A percentile compares a stretch with the other conserved stretches of the same genome.
Evolutionary conservation across 1,139 yeast genomes (phyloP).

Genomic region (Meyerozyma athensensis): DNA sequence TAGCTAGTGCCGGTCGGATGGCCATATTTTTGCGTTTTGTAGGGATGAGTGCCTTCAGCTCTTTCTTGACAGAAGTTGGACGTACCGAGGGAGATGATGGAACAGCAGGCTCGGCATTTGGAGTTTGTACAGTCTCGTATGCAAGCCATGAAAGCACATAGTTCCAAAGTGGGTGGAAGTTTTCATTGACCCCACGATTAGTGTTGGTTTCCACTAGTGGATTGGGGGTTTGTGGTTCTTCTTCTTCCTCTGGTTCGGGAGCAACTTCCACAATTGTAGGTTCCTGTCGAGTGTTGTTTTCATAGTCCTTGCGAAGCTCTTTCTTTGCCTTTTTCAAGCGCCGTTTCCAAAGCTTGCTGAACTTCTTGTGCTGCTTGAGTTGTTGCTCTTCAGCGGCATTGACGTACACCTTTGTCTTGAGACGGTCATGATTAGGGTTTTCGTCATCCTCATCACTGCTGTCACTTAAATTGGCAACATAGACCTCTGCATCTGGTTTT

Average conservation of each 20-base stretch:
- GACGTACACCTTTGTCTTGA: conserved; percentile 3
- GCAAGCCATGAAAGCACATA: conserved; percentile 35
- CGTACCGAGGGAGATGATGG: neutral
- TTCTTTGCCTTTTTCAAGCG: conserved; percentile 6
- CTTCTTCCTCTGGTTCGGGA: neutral
- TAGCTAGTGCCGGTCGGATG: neutral
- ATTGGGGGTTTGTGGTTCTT: neutral
- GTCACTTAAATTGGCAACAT: conserved; percentile 3
- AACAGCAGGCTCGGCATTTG: conserved; percentile 1
- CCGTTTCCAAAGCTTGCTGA: conserved; percentile 4
- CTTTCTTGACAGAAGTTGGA: neutral
- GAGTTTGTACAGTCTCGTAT: conserved; percentile 15
- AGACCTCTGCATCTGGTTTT: conserved; percentile 4
- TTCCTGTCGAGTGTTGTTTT: neutral
- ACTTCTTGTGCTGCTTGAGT: conserved; percentile 4
- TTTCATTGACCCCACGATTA: conserved; percentile 13
- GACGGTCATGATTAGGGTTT: neutral
- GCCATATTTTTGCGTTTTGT: neutral
- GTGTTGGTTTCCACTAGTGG: neutral
- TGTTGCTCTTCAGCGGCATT: conserved; percentile 2
- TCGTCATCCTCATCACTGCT: neutral
- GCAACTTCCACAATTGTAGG: neutral
- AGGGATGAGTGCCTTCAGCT: conserved; percentile 3
- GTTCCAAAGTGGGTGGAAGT: conserved; percentile 37
- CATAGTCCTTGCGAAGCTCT: conserved; percentile 6